Base-by-base conservation (phyloP, 1,139 yeast genomes). In the Casaregolazyma lundiana region DNA sequence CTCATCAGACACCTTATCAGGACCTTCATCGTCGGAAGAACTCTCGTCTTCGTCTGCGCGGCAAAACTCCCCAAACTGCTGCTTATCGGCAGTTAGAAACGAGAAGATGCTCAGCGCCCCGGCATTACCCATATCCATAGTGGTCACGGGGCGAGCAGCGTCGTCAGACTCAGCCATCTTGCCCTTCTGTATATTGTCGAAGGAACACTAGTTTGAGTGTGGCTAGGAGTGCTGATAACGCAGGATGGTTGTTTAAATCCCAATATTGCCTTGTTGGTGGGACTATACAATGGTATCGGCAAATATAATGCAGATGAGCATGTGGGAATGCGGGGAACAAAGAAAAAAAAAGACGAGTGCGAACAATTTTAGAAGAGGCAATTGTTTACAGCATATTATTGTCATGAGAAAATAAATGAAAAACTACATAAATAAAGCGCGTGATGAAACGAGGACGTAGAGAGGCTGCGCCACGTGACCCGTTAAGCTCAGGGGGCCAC, bases 21-120 rank as follows among this genome's bases (percentile, higher is more conserved):
- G 48, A 11, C 19, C 35, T 8, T 53, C 51, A 19, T 48, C 58
- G 17, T 54, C 58, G 16, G 51, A 46, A 32, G 51, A 53, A 22
- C 49, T 44, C 38, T 53, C 59, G 24, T 56, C 60, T 30, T 58
- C 61, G 2, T 47, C 50, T 30, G 54, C 59, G 30, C 53, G 60
- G 22, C 54, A 60, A 39, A 57, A 55, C 38, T 53, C 57, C 35
- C 55, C 61, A 43, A 53, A 56, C 26, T 57, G 47, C 34, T 50
- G 50, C 38, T 48, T 47, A 35, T 51, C 49, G 30, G 61, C 60
- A 3, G 60, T 53, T 26, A 57, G 51, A 38, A 57, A 56, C 29
- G 60, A 55, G 38, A 57, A 55, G 30, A 41, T 24, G 17, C 39
- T 35, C 11, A 41, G 44, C 7, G 44, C 37, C 29, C 43, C 43